A percentile compares a stretch with the other conserved stretches of the same genome.
Evolutionary conservation across 2,329 filamentous ascomycete species (phyloP).

Genomic region (Scleromitrula shiraiana): DNA sequence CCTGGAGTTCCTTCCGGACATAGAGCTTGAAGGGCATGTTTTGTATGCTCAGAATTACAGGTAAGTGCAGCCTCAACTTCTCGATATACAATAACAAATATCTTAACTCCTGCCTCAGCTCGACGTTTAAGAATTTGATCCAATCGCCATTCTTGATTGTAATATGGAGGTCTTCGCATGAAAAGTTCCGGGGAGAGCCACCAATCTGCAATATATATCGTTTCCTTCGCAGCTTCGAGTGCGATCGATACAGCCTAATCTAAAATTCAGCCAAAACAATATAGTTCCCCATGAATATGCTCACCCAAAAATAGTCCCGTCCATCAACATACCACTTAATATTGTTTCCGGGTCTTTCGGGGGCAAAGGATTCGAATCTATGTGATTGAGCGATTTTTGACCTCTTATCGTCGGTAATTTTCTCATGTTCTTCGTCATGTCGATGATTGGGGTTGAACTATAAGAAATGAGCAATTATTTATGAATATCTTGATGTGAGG

Average conservation of each 20-base stretch:
- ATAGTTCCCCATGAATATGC: conserved; percentile 12
- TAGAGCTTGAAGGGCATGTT: conserved; percentile 70
- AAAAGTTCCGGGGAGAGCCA: conserved; percentile 90
- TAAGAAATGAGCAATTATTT: background rate
- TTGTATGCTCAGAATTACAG: conserved; percentile 90
- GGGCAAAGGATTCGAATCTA: conserved; percentile 85
- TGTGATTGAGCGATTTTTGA: conserved; percentile 62
- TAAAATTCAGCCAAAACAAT: background rate
- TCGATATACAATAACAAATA: conserved; percentile 88
- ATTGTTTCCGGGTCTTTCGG: conserved; percentile 74
- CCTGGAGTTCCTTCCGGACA: conserved; percentile 78
- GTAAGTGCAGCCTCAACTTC: conserved; percentile 64
- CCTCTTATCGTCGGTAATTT: conserved; percentile 74
- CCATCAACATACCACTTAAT: conserved; percentile 98
- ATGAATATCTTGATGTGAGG: background rate
- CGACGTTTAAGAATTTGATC: conserved; percentile 81
- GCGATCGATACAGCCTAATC: conserved; percentile 69
- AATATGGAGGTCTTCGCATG: conserved; percentile 73
- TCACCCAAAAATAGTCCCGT: conserved; percentile 81
- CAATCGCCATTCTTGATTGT: conserved; percentile 77
- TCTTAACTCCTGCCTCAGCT: conserved; percentile 88
- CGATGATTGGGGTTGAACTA: conserved; percentile 77
- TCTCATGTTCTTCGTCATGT: conserved; percentile 88
- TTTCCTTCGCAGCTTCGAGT: conserved; percentile 82
- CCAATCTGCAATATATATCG: conserved; percentile 96